These are phyloP conservation scores for Saccharomyces mikatae DNA, from an alignment of 805 yeast genomes.

Conservation along the genomic window DNA sequence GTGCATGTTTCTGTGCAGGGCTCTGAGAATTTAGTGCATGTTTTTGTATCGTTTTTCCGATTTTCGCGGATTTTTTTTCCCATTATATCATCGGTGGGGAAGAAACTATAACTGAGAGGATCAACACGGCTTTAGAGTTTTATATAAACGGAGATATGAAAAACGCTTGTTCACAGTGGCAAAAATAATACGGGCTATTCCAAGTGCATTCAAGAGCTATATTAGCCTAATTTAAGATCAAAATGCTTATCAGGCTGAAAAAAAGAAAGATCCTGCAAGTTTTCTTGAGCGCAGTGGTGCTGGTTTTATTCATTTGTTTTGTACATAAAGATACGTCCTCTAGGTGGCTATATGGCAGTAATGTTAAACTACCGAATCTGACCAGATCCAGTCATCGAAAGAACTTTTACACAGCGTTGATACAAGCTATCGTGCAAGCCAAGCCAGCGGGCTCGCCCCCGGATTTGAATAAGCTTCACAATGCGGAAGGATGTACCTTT, in stretches of 20 bases:
- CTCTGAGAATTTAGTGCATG: background rate
- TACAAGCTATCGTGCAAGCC: background rate
- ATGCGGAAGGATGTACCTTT: background rate
- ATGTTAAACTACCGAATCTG: background rate
- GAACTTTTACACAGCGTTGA: background rate
- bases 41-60: background rate
- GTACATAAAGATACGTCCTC: background rate
- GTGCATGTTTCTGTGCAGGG: background rate
- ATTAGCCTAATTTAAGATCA: background rate
- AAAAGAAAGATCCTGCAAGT: background rate
- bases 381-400: background rate
- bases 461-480: background rate
- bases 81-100: background rate
- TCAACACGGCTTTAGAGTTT: background rate
- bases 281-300: background rate
- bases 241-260: background rate
- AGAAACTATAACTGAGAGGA: background rate
- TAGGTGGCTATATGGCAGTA: background rate
- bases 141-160: background rate
- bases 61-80: background rate
- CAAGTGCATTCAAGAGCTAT: background rate
- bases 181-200: background rate
- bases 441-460: background rate
- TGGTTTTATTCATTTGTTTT: background rate
- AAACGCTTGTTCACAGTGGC: background rate